Base-by-base conservation (phyloP, 805 yeast species). In the Zygosaccharomyces pseudorouxii region DNA sequence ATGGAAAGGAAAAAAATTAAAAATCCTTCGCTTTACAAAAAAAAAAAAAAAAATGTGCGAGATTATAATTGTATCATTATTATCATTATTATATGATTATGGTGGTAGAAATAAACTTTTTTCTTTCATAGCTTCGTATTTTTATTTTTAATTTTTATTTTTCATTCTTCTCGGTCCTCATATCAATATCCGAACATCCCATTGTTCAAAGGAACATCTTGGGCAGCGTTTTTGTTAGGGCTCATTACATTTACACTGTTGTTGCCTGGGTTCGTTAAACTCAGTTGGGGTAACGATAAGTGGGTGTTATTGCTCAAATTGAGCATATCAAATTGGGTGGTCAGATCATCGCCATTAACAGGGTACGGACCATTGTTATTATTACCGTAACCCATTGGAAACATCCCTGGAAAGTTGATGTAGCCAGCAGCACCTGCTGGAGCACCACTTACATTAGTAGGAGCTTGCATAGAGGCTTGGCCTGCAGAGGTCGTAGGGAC, bases 321-420 rank as follows among this genome's bases (percentile, higher is more conserved):
- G 20, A 64, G 42, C 59, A 55, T 58, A 39, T 65, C 70, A 37
- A 65, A 57, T 27, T 63, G 64, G 4, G 61, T 56, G 1, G 59
- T 38, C 4, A 64, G 16, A 27, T 65, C 70, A 30, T 62, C 68
- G 9, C 45, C 55, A 20, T 42, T 54, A 11, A 48, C 46, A 18
- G 54, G 16, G 48, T 53, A 58, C 18, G 39, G 4, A 14, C 49
- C 47, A 19, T 51, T 53, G 18, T 38, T 46, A 18, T 47, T 39
- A 16, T 33, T 42, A 23, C 37, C 44, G 8, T 52, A 55, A 16
- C 45, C 55, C 33, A 29, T 14, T 0, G 70, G 68, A 36, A 62
- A 65, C 45, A 55, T 52, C 1, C 68, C 69, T n/a, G 70, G 68
- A 44, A 64, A 65, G 33, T 57, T 61, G 39, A 46, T 35, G 39